phyloP scores from a whole-genome alignment of 2,329 filamentous ascomycete genomes.

The Orbilia brochopaga region DNA sequence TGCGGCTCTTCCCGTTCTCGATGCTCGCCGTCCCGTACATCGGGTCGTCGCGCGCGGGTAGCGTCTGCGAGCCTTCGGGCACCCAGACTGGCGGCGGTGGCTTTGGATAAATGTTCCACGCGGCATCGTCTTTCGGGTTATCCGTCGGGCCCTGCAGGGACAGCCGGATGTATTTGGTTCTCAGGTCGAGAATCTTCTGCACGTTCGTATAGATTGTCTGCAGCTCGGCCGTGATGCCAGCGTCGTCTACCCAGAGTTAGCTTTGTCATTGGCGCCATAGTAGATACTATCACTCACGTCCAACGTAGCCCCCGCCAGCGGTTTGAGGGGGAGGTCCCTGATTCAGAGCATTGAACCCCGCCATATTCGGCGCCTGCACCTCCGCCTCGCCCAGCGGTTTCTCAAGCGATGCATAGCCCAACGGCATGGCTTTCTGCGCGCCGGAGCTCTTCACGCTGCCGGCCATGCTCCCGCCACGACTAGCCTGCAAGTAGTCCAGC shows the following conservation, averaged over 20 bases:
- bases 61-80: constrained; percentile 63
- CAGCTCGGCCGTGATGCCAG: constrained; percentile 82
- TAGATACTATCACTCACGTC: constrained; percentile 40
- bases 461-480: constrained; percentile 56
- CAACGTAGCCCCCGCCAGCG: constrained; percentile 45
- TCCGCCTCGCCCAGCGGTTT: constrained; percentile 52
- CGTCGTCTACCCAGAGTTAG: constrained; percentile 64
- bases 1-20: constrained; percentile 61
- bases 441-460: constrained; percentile 58
- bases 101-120: constrained; percentile 87
- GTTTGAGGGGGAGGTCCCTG: constrained; percentile 24
- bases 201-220: constrained; percentile 87
- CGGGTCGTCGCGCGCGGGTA: constrained; percentile 55
- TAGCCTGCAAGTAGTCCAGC: constrained; percentile 52
- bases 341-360: constrained; percentile 54
- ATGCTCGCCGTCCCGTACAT: constrained; percentile 55
- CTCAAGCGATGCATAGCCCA: constrained; percentile 57
- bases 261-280: neutral
- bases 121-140: constrained; percentile 83
- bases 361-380: constrained; percentile 54
- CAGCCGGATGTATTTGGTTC: constrained; percentile 84
- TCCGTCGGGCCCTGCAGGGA: constrained; percentile 82
- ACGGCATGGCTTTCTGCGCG: constrained; percentile 55
- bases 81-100: constrained; percentile 92
- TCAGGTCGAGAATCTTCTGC: constrained; percentile 82